These are phyloP conservation scores for Wickerhamomyces bovis DNA, from an alignment of 805 yeast genomes.

Conservation along the genomic window DNA sequence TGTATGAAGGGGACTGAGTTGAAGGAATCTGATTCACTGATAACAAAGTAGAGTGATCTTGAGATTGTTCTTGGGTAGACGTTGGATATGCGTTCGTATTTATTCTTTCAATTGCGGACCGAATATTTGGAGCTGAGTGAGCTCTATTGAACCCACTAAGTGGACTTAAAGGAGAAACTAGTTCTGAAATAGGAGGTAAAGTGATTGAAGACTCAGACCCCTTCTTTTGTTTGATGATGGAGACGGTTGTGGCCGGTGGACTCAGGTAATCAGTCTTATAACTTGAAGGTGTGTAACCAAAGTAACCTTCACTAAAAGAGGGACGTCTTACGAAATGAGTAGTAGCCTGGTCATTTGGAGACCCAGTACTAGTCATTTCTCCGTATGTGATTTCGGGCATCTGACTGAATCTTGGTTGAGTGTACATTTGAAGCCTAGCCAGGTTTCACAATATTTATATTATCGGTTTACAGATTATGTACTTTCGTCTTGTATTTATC, in stretches of 20 bases:
- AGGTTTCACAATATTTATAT: too few relatives aligned
- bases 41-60: background rate
- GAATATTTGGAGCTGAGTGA: background rate
- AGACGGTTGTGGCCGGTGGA: background rate
- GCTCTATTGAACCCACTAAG: background rate
- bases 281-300: background rate
- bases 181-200: constrained; percentile 10
- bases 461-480: background rate
- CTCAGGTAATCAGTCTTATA: background rate
- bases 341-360: background rate
- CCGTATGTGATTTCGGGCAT: background rate
- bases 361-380: background rate
- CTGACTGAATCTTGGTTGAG: background rate
- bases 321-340: background rate
- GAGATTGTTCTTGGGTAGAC: background rate
- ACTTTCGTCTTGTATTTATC: background rate
- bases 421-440: too few relatives aligned
- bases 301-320: background rate
- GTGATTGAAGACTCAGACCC: background rate
- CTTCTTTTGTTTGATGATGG: background rate
- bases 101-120: background rate
- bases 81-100: background rate
- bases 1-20: background rate
- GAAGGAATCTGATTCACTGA: background rate
- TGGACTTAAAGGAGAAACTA: constrained; percentile 3